Base-by-base conservation (phyloP, 495 filamentous ascomycete species). In the Pyrenula aspistea region DNA sequence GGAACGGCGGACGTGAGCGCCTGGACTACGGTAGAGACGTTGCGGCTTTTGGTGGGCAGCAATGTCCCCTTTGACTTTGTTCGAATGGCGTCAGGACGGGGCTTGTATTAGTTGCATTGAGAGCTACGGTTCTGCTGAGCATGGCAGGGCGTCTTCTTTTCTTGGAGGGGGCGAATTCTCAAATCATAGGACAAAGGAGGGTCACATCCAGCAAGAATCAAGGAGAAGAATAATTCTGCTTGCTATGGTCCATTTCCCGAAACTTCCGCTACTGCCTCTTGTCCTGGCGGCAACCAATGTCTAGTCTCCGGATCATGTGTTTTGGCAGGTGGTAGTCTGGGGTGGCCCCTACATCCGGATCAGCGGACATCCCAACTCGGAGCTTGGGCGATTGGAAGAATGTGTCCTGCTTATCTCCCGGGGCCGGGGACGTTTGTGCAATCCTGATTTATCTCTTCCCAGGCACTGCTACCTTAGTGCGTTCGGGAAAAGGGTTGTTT, bases 61-160 rank as follows among this genome's bases (percentile, higher is more conserved):
- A 91, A 91, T 65, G 87, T 93, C 36, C 85, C 86, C 23, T 91
- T 88, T 72, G 88, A 88, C 68, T 93, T 93, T 72, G 88, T 91
- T 36, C 68, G 87, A 47, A 74, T 91, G 71, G 86, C 87, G 8
- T 84, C 83, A 60, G 87, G 87, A 15, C 68, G 86, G 58, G 78
- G 80, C 22, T 65, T 89, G 64, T 89, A 82, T 68, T 86, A 73
- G 67, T 53, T 50, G 21, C 55, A 25, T 59, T 42, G 31, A 51
- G 24, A 55, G 22, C 53, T n/a, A 49, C 53, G 51, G 12, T 12
- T 51, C 24, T 50, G 3, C 53, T 58, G 55, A 65, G 36, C 24
- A 22, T 52, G 36, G 20, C 60, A 53, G 49, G 59, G n/a, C 15
- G 56, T 55, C 31, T 51, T 53, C 20, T 24, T 52, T 31, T 42